A percentile compares a stretch with the other conserved stretches of the same genome.
Conservation (phyloP, 2,329 filamentous ascomycete genomes). For the Periconia digitata region DNA sequence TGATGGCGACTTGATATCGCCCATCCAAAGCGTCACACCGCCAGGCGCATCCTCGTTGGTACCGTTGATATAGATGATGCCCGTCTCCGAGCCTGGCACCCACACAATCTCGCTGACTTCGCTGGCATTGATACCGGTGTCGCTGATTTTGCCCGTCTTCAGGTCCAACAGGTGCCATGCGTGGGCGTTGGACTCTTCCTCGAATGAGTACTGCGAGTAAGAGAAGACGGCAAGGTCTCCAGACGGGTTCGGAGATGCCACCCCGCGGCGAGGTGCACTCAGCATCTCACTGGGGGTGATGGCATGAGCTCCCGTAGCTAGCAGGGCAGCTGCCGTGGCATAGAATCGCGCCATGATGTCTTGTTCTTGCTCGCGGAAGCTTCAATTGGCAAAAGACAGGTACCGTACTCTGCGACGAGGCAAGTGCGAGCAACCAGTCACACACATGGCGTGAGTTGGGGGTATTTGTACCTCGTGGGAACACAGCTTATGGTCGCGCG, state of each 20-base stretch:
- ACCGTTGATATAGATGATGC: slow-evolving; percentile 66
- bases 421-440: not conserved
- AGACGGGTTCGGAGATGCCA: slow-evolving; percentile 66
- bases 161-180: slow-evolving; percentile 42
- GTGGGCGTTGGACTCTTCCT: slow-evolving; percentile 67
- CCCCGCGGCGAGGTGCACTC: slow-evolving; percentile 71
- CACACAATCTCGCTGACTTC: slow-evolving; percentile 38
- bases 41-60: slow-evolving; percentile 59
- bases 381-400: slow-evolving; percentile 18
- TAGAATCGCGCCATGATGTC: slow-evolving; percentile 38
- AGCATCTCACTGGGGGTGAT: slow-evolving; percentile 54
- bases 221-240: slow-evolving; percentile 68
- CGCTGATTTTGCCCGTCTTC: slow-evolving; percentile 34
- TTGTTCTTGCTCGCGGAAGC: slow-evolving; percentile 24
- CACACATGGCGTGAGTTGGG: not conserved
- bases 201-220: slow-evolving; percentile 77
- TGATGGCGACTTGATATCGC: slow-evolving; percentile 30
- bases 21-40: slow-evolving; percentile 40
- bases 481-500: not conserved
- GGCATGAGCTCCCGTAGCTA: slow-evolving; percentile 33
- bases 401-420: not conserved
- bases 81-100: slow-evolving; percentile 38
- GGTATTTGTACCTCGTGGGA: not conserved
- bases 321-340: slow-evolving; percentile 35
- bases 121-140: slow-evolving; percentile 32